Percentiles rank a stretch among this genome's conserved stretches.
Conservation (phyloP, 2,329 filamentous ascomycete species). For the Achaetomium macrosporum region DNA sequence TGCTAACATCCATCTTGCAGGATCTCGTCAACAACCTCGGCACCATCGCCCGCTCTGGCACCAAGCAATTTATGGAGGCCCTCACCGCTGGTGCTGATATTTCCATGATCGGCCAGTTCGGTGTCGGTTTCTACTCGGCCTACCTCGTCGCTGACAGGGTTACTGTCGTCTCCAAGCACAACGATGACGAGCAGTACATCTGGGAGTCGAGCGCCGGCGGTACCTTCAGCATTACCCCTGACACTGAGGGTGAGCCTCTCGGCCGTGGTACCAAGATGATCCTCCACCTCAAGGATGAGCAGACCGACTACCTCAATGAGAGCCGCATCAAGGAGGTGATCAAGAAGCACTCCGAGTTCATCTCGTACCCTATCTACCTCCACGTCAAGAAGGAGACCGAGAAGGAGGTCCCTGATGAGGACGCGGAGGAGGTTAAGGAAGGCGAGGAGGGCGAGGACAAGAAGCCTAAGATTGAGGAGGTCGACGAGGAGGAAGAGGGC, state of each 20-base stretch:
- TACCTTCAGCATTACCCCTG: constrained; percentile 87
- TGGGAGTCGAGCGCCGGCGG: constrained; percentile 98
- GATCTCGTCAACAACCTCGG: constrained; percentile 99
- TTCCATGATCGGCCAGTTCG: constrained; percentile 99
- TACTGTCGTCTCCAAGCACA: constrained; percentile 95
- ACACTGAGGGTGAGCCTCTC: constrained; percentile 84
- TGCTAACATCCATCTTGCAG: constrained; percentile 43
- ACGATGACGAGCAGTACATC: constrained; percentile 99
- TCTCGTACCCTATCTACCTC: constrained; percentile 99
- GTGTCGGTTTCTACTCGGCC: constrained; percentile 99
- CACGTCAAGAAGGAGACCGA: constrained; percentile 99
- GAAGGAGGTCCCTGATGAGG: constrained; percentile 97
- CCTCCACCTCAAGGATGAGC: constrained; percentile 99
- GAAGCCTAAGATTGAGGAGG: constrained; percentile 94
- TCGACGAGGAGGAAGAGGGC: constrained; percentile 77
- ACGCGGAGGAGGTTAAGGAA: constrained; percentile 63
- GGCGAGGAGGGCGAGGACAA: constrained; percentile 69
- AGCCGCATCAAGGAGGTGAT: constrained; percentile 99
- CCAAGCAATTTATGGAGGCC: constrained; percentile 99
- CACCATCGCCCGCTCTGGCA: constrained; percentile 97
- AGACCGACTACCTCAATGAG: constrained; percentile 97
- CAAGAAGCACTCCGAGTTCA: constrained; percentile 99
- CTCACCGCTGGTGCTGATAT: constrained; percentile 97
- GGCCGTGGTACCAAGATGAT: constrained; percentile 97
- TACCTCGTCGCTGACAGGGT: constrained; percentile 98